phyloP scores from a whole-genome alignment of 805 yeast genomes.

The Spathaspora arborariae region DNA sequence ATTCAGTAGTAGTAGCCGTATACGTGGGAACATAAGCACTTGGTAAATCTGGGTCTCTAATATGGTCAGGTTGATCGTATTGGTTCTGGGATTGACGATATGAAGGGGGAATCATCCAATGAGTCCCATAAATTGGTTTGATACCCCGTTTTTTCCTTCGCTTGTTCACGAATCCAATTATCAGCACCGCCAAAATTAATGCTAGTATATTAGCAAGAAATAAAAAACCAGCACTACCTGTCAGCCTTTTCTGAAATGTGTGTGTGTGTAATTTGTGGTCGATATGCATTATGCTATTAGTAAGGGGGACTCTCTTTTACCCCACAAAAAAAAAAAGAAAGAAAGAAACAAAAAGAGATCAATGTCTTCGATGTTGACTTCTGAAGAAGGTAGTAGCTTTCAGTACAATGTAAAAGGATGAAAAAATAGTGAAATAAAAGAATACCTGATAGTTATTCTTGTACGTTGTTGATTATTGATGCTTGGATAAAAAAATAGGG shows the following conservation, averaged over 20 bases:
- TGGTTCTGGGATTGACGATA: conserved; percentile 63
- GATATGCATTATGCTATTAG: not conserved
- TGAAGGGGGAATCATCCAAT: conserved; percentile 84
- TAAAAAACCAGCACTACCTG: not conserved
- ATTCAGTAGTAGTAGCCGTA: conserved; percentile 59
- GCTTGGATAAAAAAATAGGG: no score
- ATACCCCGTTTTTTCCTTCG: conserved; percentile 46
- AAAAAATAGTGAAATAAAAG: no score
- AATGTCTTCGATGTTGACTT: not conserved
- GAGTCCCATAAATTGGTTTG: conserved; percentile 67
- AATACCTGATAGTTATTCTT: no score
- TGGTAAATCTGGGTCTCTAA: conserved; percentile 37
- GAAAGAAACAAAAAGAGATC: no score
- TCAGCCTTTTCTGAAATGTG: not conserved
- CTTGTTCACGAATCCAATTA: conserved; percentile 39
- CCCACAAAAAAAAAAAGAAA: not conserved
- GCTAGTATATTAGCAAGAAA: conserved; percentile 1
- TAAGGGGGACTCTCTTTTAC: not conserved
- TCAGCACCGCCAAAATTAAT: not conserved
- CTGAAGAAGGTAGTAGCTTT: no score
- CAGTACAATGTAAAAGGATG: no score
- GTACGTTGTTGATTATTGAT: no score
- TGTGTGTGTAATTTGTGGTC: not conserved
- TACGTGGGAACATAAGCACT: conserved; percentile 60
- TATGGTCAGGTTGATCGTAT: conserved; percentile 38